Base-by-base conservation (phyloP, 768 basidiomycete genomes). In the Hortiboletus flavorubellus region DNA sequence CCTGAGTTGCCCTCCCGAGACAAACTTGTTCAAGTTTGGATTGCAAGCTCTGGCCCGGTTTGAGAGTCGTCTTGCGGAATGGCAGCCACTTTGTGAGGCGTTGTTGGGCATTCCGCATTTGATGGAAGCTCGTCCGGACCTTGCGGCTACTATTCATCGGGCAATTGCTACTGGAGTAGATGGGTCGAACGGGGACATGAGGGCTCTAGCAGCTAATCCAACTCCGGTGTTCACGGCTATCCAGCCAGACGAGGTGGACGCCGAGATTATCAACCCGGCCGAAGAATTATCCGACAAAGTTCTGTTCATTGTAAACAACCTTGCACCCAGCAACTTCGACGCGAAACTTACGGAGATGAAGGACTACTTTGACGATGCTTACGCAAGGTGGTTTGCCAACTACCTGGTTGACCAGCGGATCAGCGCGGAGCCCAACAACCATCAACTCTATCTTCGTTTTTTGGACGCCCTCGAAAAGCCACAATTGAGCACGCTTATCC, bases 351-450 rank as follows among this genome's bases (percentile, higher is more conserved):
- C 74, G 33, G 97, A 98, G 64, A 93, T 99, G 87, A 80, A 78
- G 52, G 84, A 84, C 33, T 78, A 90, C 53, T 96, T 96, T 72
- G 81, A 89, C 44, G 89, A 94, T 62, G 77, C 82, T 39, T 85
- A 93, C 67, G 85, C 92, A 8, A 81, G 89, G 44, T 99, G 97
- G 97, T 97, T 99, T 65, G 96, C 97, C 43, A 89, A 97, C 68
- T 99, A 98, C 71, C 81, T 99, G 46, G 94, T 99, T 35, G 93
- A 95, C 64, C 92, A 98, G 66, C 90, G 97, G 37, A 86, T 98
- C 70, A 90, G 89, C 72, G 89, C 89, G 53, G 97, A 99, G 72
- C 93, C 93, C 49, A 99, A 99, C 78, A 97, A 98, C 66, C 97
- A 98, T 61, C 82, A 86, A 46, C 82, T 98, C 34, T 99, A 99